A percentile compares a stretch with the other conserved stretches of the same genome.
Evolutionary conservation across 164 flowering plant species (phyloP).

Genomic region (Piper betle): DNA sequence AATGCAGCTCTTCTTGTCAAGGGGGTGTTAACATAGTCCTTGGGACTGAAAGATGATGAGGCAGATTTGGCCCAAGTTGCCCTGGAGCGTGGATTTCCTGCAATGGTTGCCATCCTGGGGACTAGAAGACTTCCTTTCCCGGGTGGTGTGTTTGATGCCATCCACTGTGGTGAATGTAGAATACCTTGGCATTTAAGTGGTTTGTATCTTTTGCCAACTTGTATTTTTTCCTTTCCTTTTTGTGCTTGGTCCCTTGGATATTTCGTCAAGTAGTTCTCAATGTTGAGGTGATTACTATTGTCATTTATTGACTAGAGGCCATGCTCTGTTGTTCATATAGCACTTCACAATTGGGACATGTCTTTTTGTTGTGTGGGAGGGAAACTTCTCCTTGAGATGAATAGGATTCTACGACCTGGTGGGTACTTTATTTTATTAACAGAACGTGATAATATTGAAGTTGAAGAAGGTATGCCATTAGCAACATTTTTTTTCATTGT

Average conservation of each 20-base stretch:
- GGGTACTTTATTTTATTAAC: conserved; percentile 83
- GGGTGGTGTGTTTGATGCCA: conserved; percentile 77
- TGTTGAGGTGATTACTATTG: no score
- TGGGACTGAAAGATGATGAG: conserved; percentile 81
- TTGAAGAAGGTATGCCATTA: conserved; percentile 55
- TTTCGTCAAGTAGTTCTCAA: no score
- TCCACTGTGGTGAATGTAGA: conserved; percentile 79
- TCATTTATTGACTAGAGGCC: no score
- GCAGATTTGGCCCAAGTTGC: conserved; percentile 80
- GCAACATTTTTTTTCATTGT: neutral
- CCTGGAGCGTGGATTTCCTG: conserved; percentile 88
- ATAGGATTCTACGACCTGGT: conserved; percentile 81
- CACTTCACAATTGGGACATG: neutral
- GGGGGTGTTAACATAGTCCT: conserved; percentile 56
- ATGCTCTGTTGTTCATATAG: neutral
- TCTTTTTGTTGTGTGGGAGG: conserved; percentile 40
- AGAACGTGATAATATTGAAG: conserved; percentile 57
- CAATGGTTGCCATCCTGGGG: conserved; percentile 58
- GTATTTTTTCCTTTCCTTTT: no score
- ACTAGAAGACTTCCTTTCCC: conserved; percentile 83
- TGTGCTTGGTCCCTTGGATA: neutral
- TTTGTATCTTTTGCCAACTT: conserved; percentile 14
- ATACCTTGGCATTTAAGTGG: conserved; percentile 83
- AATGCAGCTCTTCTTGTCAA: conserved; percentile 68
- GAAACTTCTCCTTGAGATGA: conserved; percentile 76